A percentile compares a stretch with the other conserved stretches of the same genome.
These are phyloP conservation scores for Saccharomycopsis fibuligera DNA, from an alignment of 805 yeast genomes.

Conservation along the genomic window DNA sequence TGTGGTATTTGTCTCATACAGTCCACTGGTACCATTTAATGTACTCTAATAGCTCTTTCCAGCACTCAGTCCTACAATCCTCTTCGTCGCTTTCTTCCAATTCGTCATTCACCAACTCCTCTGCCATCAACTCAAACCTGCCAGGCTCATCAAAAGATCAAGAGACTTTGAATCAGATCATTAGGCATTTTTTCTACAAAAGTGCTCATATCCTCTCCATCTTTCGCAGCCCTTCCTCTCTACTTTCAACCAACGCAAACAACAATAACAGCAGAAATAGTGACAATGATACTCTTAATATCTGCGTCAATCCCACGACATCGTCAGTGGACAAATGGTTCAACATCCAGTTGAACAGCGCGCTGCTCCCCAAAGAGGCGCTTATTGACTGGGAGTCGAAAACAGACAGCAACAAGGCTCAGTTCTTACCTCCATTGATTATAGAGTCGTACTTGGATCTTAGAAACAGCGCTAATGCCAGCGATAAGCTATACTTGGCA, in stretches of 20 bases:
- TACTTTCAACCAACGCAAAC: not conserved
- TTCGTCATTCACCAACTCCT: not conserved
- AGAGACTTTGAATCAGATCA: not conserved
- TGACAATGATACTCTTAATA: not conserved
- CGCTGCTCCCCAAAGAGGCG: constrained; percentile 3
- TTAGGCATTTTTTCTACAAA: constrained; percentile 8
- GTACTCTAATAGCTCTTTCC: constrained; percentile 8
- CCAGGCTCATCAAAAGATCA: not conserved
- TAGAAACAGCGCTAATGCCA: constrained; percentile 44
- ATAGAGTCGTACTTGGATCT: constrained; percentile 77
- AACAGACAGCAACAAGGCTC: not conserved
- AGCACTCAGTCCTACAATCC: constrained; percentile 4
- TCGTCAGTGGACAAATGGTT: constrained; percentile 3
- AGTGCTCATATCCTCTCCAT: constrained; percentile 10
- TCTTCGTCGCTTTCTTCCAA: constrained; percentile 1
- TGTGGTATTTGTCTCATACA: no score
- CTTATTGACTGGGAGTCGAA: constrained; percentile 6
- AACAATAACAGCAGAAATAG: not conserved
- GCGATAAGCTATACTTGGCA: constrained; percentile 45
- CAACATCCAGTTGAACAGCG: constrained; percentile 2
- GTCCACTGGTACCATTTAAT: no score
- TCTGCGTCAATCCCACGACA: no score
- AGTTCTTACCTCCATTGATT: constrained; percentile 69
- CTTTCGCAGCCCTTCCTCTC: constrained; percentile 1
- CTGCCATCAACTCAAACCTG: not conserved